phyloP scores from a whole-genome alignment of 257 asterid genomes.

The Lycium barbarum region DNA sequence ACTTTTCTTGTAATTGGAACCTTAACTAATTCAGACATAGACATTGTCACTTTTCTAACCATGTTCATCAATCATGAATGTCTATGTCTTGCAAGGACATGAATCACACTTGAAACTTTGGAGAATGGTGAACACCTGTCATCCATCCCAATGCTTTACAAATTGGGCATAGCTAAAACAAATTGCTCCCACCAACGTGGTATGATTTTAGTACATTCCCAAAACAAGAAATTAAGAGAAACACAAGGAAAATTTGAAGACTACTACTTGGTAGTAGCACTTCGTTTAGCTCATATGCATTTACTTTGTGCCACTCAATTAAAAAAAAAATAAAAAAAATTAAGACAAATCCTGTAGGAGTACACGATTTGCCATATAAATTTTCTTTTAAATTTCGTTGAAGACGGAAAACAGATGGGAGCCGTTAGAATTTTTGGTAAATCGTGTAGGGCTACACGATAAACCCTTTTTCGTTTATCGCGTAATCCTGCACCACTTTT shows the following conservation, averaged over 20 bases:
- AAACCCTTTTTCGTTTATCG: too few species aligned
- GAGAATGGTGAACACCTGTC: not conserved
- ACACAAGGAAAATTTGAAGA: not conserved
- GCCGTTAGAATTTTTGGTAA: too few species aligned
- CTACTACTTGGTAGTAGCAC: not conserved
- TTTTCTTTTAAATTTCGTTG: too few species aligned
- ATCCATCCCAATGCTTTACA: not conserved
- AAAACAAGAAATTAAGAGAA: not conserved
- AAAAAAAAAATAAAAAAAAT: too few species aligned
- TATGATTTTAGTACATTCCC: not conserved
- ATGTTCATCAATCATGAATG: not conserved
- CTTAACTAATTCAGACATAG: too few species aligned
- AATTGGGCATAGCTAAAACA: slow-evolving; percentile 13
- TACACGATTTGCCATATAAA: too few species aligned
- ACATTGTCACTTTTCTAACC: not conserved
- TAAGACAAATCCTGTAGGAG: too few species aligned
- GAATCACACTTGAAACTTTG: not conserved
- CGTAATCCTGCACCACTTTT: too few species aligned
- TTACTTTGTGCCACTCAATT: not conserved
- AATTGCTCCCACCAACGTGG: not conserved
- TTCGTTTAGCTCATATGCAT: not conserved
- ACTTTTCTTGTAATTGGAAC: too few species aligned
- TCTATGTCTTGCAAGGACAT: slow-evolving; percentile 1
- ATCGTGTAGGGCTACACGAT: too few species aligned
- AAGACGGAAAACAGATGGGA: too few species aligned